Conservation (phyloP, 2,329 filamentous ascomycete genomes). For the Didymella keratinophila region DNA sequence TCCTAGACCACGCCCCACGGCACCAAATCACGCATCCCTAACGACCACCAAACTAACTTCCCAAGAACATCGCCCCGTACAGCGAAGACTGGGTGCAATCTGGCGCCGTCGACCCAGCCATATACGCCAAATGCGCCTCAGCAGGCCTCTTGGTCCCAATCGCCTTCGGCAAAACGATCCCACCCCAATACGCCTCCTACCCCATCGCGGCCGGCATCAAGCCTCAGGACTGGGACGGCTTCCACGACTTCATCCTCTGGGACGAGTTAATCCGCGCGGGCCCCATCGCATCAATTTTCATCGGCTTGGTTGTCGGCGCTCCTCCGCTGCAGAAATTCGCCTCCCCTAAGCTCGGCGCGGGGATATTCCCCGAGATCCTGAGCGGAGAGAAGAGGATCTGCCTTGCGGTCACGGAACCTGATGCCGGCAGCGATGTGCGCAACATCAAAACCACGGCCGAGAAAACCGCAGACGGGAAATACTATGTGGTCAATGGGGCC, state of each 20-base stretch:
- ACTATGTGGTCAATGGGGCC: slow-evolving; percentile 51
- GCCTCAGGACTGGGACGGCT: slow-evolving; percentile 47
- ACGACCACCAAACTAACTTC: slow-evolving; percentile 10
- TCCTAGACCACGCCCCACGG: too few relatives aligned
- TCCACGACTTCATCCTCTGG: slow-evolving; percentile 50
- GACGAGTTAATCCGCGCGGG: slow-evolving; percentile 47
- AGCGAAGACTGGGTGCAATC: slow-evolving; percentile 40
- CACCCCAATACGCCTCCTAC: slow-evolving; percentile 36
- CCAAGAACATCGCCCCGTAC: slow-evolving; percentile 36
- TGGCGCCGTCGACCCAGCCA: slow-evolving; percentile 34
- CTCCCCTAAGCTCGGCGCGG: slow-evolving; percentile 29
- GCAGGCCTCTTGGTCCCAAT: slow-evolving; percentile 44
- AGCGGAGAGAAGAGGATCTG: slow-evolving; percentile 42
- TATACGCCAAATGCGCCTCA: slow-evolving; percentile 40
- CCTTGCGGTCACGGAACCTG: slow-evolving; percentile 42
- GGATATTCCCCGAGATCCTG: slow-evolving; percentile 42
- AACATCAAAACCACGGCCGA: slow-evolving; percentile 38
- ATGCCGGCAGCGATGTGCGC: slow-evolving; percentile 40
- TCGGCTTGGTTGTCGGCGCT: slow-evolving; percentile 42
- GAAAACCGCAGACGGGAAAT: slow-evolving; percentile 34
- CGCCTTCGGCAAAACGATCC: slow-evolving; percentile 41
- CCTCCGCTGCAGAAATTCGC: slow-evolving; percentile 40
- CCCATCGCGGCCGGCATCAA: slow-evolving; percentile 61
- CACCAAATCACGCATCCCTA: too few relatives aligned
- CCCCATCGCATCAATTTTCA: slow-evolving; percentile 36